Base-by-base conservation (phyloP, 2,329 filamentous ascomycete genomes). In the Botrytis fragariae region DNA sequence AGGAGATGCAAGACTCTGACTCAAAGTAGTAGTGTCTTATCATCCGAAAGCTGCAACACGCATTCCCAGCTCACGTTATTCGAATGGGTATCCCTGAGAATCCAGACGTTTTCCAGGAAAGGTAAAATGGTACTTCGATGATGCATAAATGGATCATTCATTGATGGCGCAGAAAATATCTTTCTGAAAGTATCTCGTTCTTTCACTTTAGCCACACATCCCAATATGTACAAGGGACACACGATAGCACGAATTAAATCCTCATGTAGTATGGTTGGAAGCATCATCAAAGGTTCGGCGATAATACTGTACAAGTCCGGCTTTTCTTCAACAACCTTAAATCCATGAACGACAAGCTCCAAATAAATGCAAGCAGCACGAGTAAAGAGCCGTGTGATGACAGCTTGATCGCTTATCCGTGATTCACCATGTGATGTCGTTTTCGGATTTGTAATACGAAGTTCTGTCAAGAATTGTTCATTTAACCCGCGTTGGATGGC, bases 121-220 rank as follows among this genome's bases (percentile, higher is more conserved):
- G 78, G 76, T n/a, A 80, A 57, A 42, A 80, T 76, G 51, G 73
- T 77, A 39, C 64, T 62, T 59, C 79, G 77, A 75, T 80, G 79
- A 68, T 77, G 72, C 37, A 80, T 69, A 14, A 70, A 76, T 7
- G 76, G 73, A 74, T 80, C 76, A 16, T 79, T 59, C 29, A 80
- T 63, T 48, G 78, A 77, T 18, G 72, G 57, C 35, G 75, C 73
- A 25, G 77, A 77, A 69, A 80, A 80, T 1, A 75, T 48, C 25
- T 74, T 57, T 75, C 75, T 75, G 59, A 80, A 80, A 29, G 76
- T 74, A 35, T 76, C 48, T 54, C 79, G 73, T n/a, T 80, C 76
- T 44, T 75, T 74, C 61, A 54, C 44, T 35, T 74, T 75, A 20
- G 76, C 77, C 67, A 76, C 75, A 62, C 67, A 77, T 39, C 76